phyloP scores from a whole-genome alignment of 1,284 basidiomycete species.

The Schizopora paradoxa region DNA sequence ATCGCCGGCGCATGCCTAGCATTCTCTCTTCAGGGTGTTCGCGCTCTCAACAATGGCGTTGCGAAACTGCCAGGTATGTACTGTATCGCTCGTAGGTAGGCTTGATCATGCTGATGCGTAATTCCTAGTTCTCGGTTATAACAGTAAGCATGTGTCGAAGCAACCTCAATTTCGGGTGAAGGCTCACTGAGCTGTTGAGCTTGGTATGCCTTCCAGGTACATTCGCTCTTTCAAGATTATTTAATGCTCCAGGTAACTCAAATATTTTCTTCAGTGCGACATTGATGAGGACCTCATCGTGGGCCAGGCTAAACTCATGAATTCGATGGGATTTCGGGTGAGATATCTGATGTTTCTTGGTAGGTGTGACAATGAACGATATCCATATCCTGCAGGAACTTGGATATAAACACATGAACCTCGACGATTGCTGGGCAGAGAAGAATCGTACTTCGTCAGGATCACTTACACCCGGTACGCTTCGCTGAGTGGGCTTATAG shows the following conservation, averaged over 20 bases:
- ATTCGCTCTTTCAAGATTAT: neutral
- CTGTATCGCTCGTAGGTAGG: neutral
- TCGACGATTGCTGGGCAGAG: conserved; percentile 57
- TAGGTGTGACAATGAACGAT: neutral
- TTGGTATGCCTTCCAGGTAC: conserved; percentile 31
- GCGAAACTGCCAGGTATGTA: conserved; percentile 20
- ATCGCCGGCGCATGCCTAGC: no score
- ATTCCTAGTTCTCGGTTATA: conserved; percentile 29
- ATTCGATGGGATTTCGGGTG: conserved; percentile 31
- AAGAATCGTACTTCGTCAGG: conserved; percentile 41
- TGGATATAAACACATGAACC: conserved; percentile 49
- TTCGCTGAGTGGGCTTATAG: conserved; percentile 17
- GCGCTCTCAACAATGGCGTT: conserved; percentile 21
- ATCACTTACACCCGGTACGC: conserved; percentile 40
- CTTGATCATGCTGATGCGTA: neutral
- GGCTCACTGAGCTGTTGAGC: no score
- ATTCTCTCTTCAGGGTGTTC: no score
- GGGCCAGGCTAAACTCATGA: conserved; percentile 31
- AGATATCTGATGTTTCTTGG: neutral
- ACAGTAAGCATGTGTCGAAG: conserved; percentile 24
- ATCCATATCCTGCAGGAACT: conserved; percentile 32
- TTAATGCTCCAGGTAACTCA: neutral
- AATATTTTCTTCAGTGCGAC: conserved; percentile 28
- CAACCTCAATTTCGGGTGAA: neutral
- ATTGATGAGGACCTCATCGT: conserved; percentile 33